Evolutionary conservation across 768 basidiomycete genomes (phyloP), one percentile per base, ranked within the genome.

Genomic region (Lactifluus piperatus): DNA sequence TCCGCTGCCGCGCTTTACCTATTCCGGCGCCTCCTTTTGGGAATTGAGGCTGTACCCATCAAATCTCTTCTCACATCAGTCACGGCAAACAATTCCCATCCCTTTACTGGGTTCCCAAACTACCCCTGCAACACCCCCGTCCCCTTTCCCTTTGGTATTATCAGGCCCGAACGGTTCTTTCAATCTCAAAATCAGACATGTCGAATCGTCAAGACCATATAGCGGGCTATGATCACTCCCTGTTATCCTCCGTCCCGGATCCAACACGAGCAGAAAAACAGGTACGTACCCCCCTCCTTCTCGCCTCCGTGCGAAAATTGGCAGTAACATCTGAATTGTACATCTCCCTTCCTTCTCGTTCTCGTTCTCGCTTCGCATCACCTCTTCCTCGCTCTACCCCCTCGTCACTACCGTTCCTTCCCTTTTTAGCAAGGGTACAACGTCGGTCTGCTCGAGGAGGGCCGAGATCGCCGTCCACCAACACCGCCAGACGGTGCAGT

Each of bases 401-500:
- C 10, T 22, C 20, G 30, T 4, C 9, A 50, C 6, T 5, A 4
- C 26, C 39, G 55, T 36, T 30, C 26, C 4, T 13, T 8, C 13
- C 10, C 14, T n/a, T 22, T 24, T 58, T 62, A 83, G 81, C 76
- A 77, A 71, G 81, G 82, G 1, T 83, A 83, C 69, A 77, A 77
- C 54, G 73, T 80, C 56, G 76, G 79, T 64, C 66, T 82, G 16
- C 61, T 73, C 9, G 67, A 68, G 60, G 54, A 52, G 56, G 51
- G 65, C 65, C 65, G 59, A 57, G 51, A 32, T 64, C 65, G 56
- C 59, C 62, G 57, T 63, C 64, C 27, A 62, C 46, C 64, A 36
- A 22, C 56, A 11, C 62, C 68, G 2, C 50, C 62, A 10, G 46
- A 56, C 13, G 56, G 56, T 9, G 60, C 65, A 10, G 46, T 62